phyloP scores from a whole-genome alignment of 495 filamentous ascomycete genomes.

The Aspergillus baeticus region DNA sequence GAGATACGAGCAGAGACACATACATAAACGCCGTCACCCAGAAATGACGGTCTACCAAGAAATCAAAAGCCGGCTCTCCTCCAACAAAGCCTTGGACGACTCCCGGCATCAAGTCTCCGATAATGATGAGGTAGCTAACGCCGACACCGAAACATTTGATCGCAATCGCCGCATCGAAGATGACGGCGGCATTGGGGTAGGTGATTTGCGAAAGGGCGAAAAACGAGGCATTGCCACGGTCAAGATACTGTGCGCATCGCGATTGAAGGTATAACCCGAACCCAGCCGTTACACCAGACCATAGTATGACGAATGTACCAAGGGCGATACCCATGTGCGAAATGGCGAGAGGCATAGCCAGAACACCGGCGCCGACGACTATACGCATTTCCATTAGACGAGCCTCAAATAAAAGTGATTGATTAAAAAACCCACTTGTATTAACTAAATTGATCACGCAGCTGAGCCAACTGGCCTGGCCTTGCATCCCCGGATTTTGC shows the following conservation, averaged over 20 bases:
- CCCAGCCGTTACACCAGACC: constrained; percentile 83
- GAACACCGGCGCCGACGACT: constrained; percentile 92
- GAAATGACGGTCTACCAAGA: constrained; percentile 84
- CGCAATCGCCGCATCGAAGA: constrained; percentile 95
- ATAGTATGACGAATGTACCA: constrained; percentile 80
- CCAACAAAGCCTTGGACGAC: constrained; percentile 77
- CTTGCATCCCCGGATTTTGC: constrained; percentile 50
- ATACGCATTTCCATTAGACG: not conserved
- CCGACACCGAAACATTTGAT: constrained; percentile 98
- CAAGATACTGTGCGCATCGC: constrained; percentile 87
- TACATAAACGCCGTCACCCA: constrained; percentile 99
- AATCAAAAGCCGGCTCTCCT: constrained; percentile 58
- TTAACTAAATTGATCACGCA: constrained; percentile 95
- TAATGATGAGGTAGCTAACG: constrained; percentile 96
- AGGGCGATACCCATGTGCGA: constrained; percentile 87
- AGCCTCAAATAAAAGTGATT: constrained; percentile 2
- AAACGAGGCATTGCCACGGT: constrained; percentile 78
- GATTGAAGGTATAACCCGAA: constrained; percentile 95
- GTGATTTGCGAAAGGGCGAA: constrained; percentile 94
- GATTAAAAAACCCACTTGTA: constrained; percentile 58
- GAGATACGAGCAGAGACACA: constrained; percentile 17
- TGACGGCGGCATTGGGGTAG: constrained; percentile 91
- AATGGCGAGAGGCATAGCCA: constrained; percentile 92
- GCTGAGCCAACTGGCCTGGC: constrained; percentile 84
- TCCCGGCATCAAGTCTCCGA: constrained; percentile 96